Percentiles rank a stretch among this genome's conserved stretches.
These are phyloP conservation scores for Austroboletus festivus DNA, from an alignment of 768 basidiomycete species.

Conservation along the genomic window DNA sequence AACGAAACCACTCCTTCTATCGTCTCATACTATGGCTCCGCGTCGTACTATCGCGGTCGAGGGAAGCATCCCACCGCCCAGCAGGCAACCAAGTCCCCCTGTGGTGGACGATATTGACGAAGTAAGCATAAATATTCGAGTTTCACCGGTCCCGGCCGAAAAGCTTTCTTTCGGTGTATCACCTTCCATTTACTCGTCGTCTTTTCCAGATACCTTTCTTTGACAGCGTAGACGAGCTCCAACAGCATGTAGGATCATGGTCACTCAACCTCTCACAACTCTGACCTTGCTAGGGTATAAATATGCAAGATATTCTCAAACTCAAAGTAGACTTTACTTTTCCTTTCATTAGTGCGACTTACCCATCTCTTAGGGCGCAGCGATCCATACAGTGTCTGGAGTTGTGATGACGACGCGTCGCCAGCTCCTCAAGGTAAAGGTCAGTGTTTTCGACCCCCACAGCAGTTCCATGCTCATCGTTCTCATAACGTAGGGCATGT, in stretches of 20 bases:
- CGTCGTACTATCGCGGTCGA: constrained; percentile 27
- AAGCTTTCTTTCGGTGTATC: no score
- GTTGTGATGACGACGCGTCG: constrained; percentile 90
- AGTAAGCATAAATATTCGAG: constrained; percentile 17
- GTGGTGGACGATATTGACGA: constrained; percentile 41
- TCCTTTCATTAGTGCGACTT: neutral
- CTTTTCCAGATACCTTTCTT: constrained; percentile 56
- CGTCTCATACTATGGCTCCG: constrained; percentile 22
- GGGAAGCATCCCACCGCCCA: constrained; percentile 26
- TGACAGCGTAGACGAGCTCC: constrained; percentile 80
- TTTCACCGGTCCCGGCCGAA: no score
- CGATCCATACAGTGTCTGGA: constrained; percentile 81
- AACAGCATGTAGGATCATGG: constrained; percentile 59
- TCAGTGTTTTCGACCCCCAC: constrained; percentile 23
- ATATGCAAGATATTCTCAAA: constrained; percentile 92
- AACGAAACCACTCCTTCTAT: neutral
- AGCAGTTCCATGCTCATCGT: neutral
- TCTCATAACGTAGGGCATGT: constrained; percentile 66
- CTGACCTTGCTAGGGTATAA: constrained; percentile 67
- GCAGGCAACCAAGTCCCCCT: constrained; percentile 25
- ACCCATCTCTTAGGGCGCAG: constrained; percentile 51
- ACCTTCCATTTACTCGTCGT: neutral
- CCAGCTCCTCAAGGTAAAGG: constrained; percentile 93
- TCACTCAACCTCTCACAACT: constrained; percentile 2
- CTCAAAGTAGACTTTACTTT: constrained; percentile 59